phyloP scores from a whole-genome alignment of 352 stramenopile species.

The Pythium phragmiticola region DNA sequence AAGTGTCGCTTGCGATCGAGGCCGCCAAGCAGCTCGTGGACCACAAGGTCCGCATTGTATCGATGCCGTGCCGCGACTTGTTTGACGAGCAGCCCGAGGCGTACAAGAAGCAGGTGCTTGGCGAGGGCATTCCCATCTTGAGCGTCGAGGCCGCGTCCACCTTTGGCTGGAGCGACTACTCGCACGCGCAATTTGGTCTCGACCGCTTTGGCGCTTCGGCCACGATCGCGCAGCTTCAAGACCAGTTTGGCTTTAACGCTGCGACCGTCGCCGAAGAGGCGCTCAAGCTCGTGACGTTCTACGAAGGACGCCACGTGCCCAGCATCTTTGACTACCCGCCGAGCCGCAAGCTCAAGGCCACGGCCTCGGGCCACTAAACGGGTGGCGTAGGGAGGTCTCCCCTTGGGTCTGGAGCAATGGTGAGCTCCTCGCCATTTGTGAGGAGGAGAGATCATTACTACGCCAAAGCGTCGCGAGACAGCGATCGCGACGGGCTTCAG shows the following conservation, averaged over 20 bases:
- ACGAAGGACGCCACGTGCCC: slow-evolving; percentile 65
- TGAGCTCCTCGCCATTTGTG: not conserved
- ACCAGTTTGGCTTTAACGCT: slow-evolving; percentile 95
- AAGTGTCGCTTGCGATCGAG: slow-evolving; percentile 95
- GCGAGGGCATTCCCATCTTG: slow-evolving; percentile 93
- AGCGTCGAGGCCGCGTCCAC: slow-evolving; percentile 94
- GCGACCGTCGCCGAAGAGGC: slow-evolving; percentile 93
- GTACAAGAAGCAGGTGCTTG: slow-evolving; percentile 96
- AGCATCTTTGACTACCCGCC: slow-evolving; percentile 76
- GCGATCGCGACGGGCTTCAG: slow-evolving; percentile 11
- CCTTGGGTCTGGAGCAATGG: not conserved
- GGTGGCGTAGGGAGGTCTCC: not conserved
- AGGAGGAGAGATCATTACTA: not conserved
- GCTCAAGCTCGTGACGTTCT: slow-evolving; percentile 93
- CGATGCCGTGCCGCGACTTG: slow-evolving; percentile 96
- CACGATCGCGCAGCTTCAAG: slow-evolving; percentile 88
- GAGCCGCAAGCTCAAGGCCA: slow-evolving; percentile 59
- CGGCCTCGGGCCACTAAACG: slow-evolving; percentile 46
- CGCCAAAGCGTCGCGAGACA: slow-evolving; percentile 12
- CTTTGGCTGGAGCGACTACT: slow-evolving; percentile 96
- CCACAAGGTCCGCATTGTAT: slow-evolving; percentile 93
- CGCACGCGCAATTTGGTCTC: slow-evolving; percentile 92
- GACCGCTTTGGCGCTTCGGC: slow-evolving; percentile 89
- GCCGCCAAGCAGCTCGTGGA: slow-evolving; percentile 89
- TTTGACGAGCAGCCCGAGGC: slow-evolving; percentile 95